Evolutionary conservation across 345 rosid species (phyloP).

Genomic region (Zanthoxylum bungeanum): DNA sequence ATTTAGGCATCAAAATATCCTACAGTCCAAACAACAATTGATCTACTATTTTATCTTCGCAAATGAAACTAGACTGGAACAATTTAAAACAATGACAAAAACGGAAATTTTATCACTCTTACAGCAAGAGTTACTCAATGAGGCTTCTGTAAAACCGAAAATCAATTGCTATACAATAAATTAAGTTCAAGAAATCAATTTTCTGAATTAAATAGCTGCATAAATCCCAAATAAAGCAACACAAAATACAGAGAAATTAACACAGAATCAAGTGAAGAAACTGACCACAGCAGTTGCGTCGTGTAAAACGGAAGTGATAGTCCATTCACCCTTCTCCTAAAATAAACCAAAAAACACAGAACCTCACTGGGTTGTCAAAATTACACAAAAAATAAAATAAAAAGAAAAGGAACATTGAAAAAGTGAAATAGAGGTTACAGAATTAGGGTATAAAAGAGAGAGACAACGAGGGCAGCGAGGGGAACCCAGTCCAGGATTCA

Average conservation of each 20-base stretch:
- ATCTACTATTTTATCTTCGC: not conserved
- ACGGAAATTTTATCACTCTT: not conserved
- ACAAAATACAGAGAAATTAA: not conserved
- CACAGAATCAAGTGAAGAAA: slow-evolving; percentile 10
- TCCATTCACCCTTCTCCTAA: slow-evolving; percentile 77
- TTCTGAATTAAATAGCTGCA: not conserved
- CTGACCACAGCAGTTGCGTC: slow-evolving; percentile 89
- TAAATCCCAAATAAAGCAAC: not conserved
- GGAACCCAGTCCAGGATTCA: slow-evolving; percentile 83
- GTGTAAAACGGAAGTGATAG: slow-evolving; percentile 73
- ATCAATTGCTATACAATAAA: not conserved
- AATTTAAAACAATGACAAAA: not conserved
- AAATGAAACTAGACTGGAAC: not conserved
- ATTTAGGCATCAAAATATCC: not conserved
- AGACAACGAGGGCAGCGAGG: slow-evolving; percentile 96
- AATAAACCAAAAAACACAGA: not conserved
- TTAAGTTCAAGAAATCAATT: not conserved
- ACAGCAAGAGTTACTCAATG: not conserved
- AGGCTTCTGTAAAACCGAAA: not conserved
- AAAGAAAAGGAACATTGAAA: not conserved
- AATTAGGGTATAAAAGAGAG: slow-evolving; percentile 64
- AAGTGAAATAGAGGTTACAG: slow-evolving; percentile 34
- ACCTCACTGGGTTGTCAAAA: not conserved
- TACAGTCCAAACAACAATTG: not conserved
- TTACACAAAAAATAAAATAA: not conserved